These are phyloP conservation scores for Arabidopsis suecica DNA, from an alignment of 345 rosid genomes.

Conservation along the genomic window DNA sequence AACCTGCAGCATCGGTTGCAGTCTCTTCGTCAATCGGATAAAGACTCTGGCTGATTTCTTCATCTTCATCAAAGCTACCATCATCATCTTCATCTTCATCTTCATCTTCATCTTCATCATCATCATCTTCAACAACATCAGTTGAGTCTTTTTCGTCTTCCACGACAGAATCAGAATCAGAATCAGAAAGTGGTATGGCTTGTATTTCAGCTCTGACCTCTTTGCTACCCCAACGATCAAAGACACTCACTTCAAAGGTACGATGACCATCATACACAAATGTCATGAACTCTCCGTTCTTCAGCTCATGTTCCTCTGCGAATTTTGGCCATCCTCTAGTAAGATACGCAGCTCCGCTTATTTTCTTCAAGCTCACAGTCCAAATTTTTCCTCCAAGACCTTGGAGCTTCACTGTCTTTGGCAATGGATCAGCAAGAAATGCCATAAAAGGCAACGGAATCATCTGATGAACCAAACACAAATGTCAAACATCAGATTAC, in stretches of 20 bases:
- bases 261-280: constrained; percentile 32
- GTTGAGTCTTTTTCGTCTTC: constrained; percentile 1
- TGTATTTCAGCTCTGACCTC: constrained; percentile 28
- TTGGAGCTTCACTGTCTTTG: constrained; percentile 17
- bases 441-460: constrained; percentile 27
- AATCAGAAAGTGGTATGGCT: not conserved
- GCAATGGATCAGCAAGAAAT: constrained; percentile 32
- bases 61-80: not conserved
- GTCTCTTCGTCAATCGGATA: constrained; percentile 13
- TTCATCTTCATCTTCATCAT: no score
- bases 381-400: constrained; percentile 31
- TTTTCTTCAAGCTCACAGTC: constrained; percentile 20
- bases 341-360: constrained; percentile 3
- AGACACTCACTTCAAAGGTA: constrained; percentile 40
- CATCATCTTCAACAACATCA: not conserved
- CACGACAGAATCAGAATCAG: constrained; percentile 2
- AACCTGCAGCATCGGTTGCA: constrained; percentile 6
- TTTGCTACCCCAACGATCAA: constrained; percentile 11
- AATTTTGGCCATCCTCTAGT: constrained; percentile 38
- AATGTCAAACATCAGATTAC: not conserved
- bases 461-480: constrained; percentile 21
- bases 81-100: not conserved
- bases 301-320: constrained; percentile 32
- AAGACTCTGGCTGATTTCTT: constrained; percentile 27
- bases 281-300: constrained; percentile 35